Evolutionary conservation across 139 green algal genomes (phyloP).

Genomic region (Coccomyxa sp.): DNA sequence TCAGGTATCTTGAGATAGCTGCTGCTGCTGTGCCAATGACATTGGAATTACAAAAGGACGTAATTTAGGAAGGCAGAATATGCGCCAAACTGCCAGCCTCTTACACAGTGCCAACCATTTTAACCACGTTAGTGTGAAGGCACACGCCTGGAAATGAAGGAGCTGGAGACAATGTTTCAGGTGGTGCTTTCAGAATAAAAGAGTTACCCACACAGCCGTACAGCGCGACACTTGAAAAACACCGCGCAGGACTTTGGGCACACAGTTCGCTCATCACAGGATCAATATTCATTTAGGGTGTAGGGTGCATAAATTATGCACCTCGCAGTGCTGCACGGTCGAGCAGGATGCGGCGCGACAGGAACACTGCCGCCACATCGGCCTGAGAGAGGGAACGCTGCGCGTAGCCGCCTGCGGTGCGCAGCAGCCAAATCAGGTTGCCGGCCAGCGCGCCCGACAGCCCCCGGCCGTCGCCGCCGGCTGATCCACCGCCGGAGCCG

Average conservation of each 20-base stretch:
- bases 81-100: too few species aligned
- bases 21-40: too few species aligned
- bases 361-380: slow-evolving; percentile 28
- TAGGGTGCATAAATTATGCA: not conserved
- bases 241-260: not conserved
- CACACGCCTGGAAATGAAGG: too few species aligned
- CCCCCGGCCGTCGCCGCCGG: not conserved
- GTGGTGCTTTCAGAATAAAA: not conserved
- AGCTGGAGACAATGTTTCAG: not conserved
- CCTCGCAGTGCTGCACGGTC: not conserved
- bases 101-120: too few species aligned
- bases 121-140: too few species aligned
- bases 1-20: too few species aligned
- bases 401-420: slow-evolving; percentile 17
- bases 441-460: not conserved
- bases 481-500: too few species aligned
- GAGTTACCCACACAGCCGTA: not conserved
- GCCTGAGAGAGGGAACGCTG: slow-evolving; percentile 14
- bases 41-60: too few species aligned
- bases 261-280: not conserved
- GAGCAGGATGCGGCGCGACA: slow-evolving; percentile 27
- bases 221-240: not conserved
- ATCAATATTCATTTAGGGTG: not conserved
- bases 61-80: too few species aligned
- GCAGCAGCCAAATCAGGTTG: slow-evolving; percentile 15